Evolutionary conservation across 768 basidiomycete species (phyloP).

Genomic region (Steccherinum ochraceum): DNA sequence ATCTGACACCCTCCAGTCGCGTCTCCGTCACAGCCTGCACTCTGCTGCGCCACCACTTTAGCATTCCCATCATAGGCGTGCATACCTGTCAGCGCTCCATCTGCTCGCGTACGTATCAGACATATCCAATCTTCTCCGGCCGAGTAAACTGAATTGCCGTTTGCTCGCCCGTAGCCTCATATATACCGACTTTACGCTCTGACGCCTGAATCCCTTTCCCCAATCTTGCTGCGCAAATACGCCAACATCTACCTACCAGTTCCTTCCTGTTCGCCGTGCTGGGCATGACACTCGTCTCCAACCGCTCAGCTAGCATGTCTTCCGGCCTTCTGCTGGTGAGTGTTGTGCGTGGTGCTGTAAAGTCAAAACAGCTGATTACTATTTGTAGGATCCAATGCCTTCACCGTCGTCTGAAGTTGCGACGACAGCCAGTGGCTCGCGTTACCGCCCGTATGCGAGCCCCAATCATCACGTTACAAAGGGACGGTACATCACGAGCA

Average conservation of each 20-base stretch:
- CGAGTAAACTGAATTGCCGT: neutral
- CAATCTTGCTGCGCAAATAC: too few relatives aligned
- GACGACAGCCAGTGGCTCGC: constrained; percentile 21
- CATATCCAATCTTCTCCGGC: neutral
- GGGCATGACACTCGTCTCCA: neutral
- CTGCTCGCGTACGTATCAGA: neutral
- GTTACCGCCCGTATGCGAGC: constrained; percentile 66
- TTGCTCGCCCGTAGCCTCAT: neutral
- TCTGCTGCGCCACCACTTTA: neutral
- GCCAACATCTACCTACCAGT: neutral
- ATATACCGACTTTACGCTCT: neutral
- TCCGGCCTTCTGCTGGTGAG: constrained; percentile 25
- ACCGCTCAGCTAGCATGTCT: constrained; percentile 21
- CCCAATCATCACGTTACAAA: constrained; percentile 77
- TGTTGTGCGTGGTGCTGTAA: neutral
- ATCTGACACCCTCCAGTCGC: neutral
- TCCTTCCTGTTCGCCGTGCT: neutral
- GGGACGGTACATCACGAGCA: constrained; percentile 84
- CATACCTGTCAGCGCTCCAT: neutral
- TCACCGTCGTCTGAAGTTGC: constrained; percentile 21
- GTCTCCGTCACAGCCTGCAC: neutral
- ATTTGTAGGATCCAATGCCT: constrained; percentile 26
- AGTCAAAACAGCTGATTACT: neutral
- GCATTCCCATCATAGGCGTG: neutral
- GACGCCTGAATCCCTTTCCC: neutral